Percentiles rank a stretch among this genome's conserved stretches.
phyloP scores from a whole-genome alignment of 495 filamentous ascomycete genomes.

The Niebla homalea region DNA sequence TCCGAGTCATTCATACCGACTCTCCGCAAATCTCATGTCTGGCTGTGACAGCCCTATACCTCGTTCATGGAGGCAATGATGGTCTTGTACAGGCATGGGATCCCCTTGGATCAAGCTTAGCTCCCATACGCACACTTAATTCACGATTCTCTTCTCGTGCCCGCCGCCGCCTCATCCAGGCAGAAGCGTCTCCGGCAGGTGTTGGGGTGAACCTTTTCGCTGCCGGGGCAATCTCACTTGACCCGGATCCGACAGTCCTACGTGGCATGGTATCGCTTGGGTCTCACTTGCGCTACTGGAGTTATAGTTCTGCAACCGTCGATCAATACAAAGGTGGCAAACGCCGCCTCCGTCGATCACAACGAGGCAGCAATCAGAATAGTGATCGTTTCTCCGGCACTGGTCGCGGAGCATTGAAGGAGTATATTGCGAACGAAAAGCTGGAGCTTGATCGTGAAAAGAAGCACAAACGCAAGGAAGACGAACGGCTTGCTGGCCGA shows the following conservation, averaged over 20 bases:
- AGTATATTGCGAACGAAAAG: conserved; percentile 73
- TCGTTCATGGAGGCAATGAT: conserved; percentile 89
- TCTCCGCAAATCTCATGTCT: conserved; percentile 78
- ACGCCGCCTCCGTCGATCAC: conserved; percentile 44
- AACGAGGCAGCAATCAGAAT: conserved; percentile 44
- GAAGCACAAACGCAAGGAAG: conserved; percentile 45
- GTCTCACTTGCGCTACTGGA: conserved; percentile 81
- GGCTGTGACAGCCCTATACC: conserved; percentile 72
- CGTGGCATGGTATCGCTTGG: conserved; percentile 86
- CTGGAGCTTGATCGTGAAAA: conserved; percentile 68
- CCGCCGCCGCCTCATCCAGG: conserved; percentile 57
- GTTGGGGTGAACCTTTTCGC: conserved; percentile 69
- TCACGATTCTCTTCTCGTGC: conserved; percentile 75
- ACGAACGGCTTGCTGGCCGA: conserved; percentile 53
- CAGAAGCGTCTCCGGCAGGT: conserved; percentile 50
- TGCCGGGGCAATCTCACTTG: conserved; percentile 69
- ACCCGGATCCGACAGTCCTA: conserved; percentile 80
- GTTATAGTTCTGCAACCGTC: conserved; percentile 61
- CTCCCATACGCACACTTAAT: conserved; percentile 78
- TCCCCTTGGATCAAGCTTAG: conserved; percentile 65
- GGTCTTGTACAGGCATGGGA: conserved; percentile 96
- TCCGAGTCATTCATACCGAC: conserved; percentile 78
- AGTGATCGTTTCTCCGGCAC: conserved; percentile 43
- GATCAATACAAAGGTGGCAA: conserved; percentile 54
- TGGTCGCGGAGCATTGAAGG: conserved; percentile 49